phyloP scores from a whole-genome alignment of 371 early-diverging fungal species.

The Mucor circinelloides region DNA sequence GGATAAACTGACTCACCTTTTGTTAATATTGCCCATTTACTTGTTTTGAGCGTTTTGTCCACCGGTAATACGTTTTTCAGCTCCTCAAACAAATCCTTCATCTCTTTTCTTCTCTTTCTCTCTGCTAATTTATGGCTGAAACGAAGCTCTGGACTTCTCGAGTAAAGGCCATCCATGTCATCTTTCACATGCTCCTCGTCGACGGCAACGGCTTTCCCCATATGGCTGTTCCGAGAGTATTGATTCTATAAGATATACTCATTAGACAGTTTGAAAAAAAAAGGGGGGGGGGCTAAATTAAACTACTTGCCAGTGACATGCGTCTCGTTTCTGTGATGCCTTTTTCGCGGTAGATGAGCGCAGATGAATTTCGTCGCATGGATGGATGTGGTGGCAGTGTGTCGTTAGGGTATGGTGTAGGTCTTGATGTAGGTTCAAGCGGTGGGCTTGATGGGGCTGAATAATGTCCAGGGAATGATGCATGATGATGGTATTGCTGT shows the following conservation, averaged over 20 bases:
- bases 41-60: constrained; percentile 66
- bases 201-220: background rate
- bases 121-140: constrained; percentile 80
- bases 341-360: background rate
- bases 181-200: background rate
- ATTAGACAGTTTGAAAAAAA: background rate
- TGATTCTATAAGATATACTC: background rate
- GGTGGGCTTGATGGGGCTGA: constrained; percentile 19
- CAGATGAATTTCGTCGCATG: constrained; percentile 5
- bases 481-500: background rate
- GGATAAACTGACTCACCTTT: constrained; percentile 65
- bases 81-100: constrained; percentile 84
- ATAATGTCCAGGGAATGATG: constrained; percentile 7
- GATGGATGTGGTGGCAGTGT: background rate
- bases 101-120: constrained; percentile 74
- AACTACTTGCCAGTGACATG: constrained; percentile 6
- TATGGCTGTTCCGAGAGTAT: background rate
- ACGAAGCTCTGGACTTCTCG: constrained; percentile 61
- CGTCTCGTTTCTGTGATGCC: background rate
- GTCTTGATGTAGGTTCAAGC: background rate
- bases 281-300: background rate
- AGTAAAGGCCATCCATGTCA: constrained; percentile 43
- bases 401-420: background rate
- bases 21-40: constrained; percentile 80
- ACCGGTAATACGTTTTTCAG: constrained; percentile 67